Evolutionary conservation across 2,329 filamentous ascomycete species (phyloP), one percentile per base, ranked within the genome.

Genomic region (Thielaviopsis musarum): DNA sequence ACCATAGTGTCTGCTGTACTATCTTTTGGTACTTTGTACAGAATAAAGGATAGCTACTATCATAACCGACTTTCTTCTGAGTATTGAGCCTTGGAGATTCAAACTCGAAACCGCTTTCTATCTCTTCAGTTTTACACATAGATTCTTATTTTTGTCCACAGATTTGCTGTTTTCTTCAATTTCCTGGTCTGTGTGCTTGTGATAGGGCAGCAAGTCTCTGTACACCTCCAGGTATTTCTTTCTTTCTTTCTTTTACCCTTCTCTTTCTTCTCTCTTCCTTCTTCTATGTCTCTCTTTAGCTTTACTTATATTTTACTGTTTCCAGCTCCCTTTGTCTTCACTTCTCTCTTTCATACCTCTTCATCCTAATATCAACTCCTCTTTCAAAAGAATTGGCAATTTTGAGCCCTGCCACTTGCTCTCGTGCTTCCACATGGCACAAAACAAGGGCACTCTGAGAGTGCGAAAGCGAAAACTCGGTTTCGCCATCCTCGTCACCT

Each of bases 401-500:
- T 17, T 10, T 21, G 15, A n/a, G 13, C 17, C 13, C 2, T 3
- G 10, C 15, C 17, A n/a, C 5, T n/a, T 17, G 7, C 49, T 17
- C 34, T 4, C 19, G 9, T 51, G 15, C 19, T 19, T 28, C 30
- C 53, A 58, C 41, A 75, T 75, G 73, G 66, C 61, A 3, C 64
- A 70, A 57, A 66, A n/a, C 26, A 26, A 24, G 9, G 28, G 55
- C 21, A 56, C 5, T 10, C 1, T 53, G 22, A 30, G 19, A 13
- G 12, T n/a, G 22, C 13, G 69, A 7, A 78, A 75, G 66, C 72
- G 75, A 59, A 75, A 74, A 61, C 68, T 81, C 4, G 69, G 71
- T 48, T 68, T 69, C 5, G 75, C 75, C 0, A 78, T 81, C 54
- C 68, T 62, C 60, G 76, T 81, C 49, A 78, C 76, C 0, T 72